Evolutionary conservation across 495 filamentous ascomycete genomes (phyloP).

Genomic region (Neurospora sp.): DNA sequence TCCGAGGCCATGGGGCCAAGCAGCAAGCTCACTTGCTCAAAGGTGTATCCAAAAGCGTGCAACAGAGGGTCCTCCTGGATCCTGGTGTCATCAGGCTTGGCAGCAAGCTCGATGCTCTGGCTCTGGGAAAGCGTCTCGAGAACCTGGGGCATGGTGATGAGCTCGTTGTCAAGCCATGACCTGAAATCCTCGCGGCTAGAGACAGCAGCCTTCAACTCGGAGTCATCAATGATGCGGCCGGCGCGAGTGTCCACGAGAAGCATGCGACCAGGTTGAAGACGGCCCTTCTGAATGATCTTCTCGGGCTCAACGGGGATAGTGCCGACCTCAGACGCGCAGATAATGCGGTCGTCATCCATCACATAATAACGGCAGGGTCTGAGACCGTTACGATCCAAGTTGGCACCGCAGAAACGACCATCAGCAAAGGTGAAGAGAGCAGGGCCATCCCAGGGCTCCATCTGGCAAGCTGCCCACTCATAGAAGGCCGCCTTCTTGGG

Average conservation of each 20-base stretch:
- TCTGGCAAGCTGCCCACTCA: conserved; percentile 98
- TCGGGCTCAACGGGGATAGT: conserved; percentile 90
- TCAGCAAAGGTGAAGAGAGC: conserved; percentile 98
- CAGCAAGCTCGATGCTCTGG: conserved; percentile 45
- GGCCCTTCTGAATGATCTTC: conserved; percentile 85
- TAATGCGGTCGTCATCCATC: conserved; percentile 94
- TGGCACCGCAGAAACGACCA: conserved; percentile 95
- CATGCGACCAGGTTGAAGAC: conserved; percentile 95
- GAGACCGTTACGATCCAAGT: conserved; percentile 95
- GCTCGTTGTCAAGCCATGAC: conserved; percentile 77
- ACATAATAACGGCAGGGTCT: conserved; percentile 98
- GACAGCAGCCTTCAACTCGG: conserved; percentile 86
- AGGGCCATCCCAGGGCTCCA: conserved; percentile 99
- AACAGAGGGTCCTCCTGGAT: conserved; percentile 81
- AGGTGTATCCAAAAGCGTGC: conserved; percentile 88
- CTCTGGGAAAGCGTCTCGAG: conserved; percentile 41
- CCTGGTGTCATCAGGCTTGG: conserved; percentile 57
- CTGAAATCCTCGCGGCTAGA: conserved; percentile 77
- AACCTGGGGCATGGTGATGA: conserved; percentile 71
- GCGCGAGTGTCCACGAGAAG: conserved; percentile 92
- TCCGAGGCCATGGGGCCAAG: conserved; percentile 97
- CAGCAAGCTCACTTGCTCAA: conserved; percentile 91
- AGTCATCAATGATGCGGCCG: conserved; percentile 91
- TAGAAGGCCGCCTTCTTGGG: conserved; percentile 97
- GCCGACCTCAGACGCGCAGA: conserved; percentile 96